Evolutionary conservation across 1,139 yeast genomes (phyloP), one percentile per base, ranked within the genome.

Genomic region (Pichia sp.): DNA sequence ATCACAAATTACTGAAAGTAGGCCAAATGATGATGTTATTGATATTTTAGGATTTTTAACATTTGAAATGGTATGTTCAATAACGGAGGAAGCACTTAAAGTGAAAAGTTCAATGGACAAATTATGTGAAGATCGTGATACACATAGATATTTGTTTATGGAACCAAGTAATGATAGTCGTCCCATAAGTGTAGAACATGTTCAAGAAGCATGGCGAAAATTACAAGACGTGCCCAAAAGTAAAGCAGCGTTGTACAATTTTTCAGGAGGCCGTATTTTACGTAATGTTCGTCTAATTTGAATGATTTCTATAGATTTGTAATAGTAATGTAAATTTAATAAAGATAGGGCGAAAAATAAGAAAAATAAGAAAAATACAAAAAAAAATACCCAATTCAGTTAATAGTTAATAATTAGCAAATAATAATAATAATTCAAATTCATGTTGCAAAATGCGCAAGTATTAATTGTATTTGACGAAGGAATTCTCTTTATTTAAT

Each of bases 11-110:
- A 84, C 95, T 22, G 98, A 94, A 52, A 79, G 94, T 23, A 78
- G 94, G 57, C 96, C 97, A 3, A 87, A 86, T 59, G 98, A 92
- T 64, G 99, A 92, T 69, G 96, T 92, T 28, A 82, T 94, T 52
- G 99, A 92, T 69, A 92, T 92, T 37, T 69, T 92, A 39, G 99
- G 99, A 23, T 92, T 92, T 58, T 66, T 92, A 49, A 94, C 98
- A 0, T 92, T 94, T 68, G 99, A 92, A 63, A 89, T 92, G 61
- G 98, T 92, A 3, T 94, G 98, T 58, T 82, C 94, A 10, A 66
- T 92, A 47, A 92, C 98, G 0, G 97, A 92, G 64, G 87, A 84
- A 56, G 97, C 97, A 0, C 72, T 92, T 64, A 77, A 76, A 50
- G 83, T 92, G 37, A 89, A 90, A 56, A 78, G 74, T 45, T 54